Evolutionary conservation across 1,284 basidiomycete species (phyloP).

Genomic region (Ceratobasidium sp.): DNA sequence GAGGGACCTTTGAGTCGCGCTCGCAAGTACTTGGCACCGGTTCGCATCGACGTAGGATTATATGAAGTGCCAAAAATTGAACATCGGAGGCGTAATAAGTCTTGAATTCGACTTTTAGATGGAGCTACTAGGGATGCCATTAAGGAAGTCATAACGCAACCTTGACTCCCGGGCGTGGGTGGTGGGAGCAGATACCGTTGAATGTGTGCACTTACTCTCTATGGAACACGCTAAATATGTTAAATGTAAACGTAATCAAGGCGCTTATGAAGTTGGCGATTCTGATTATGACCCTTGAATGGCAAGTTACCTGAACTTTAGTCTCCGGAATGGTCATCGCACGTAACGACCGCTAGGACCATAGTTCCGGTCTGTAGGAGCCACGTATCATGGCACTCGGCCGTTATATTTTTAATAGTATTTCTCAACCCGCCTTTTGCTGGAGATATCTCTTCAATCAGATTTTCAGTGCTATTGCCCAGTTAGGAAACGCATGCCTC

Average conservation of each 20-base stretch:
- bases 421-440: neutral
- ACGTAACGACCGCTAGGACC: too few relatives aligned
- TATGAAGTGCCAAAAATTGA: constrained; percentile 82
- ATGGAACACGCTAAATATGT: too few relatives aligned
- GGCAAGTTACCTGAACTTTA: too few relatives aligned
- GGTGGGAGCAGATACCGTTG: neutral
- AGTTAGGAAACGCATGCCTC: constrained; percentile 19
- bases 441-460: neutral
- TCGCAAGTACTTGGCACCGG: constrained; percentile 83
- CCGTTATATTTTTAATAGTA: too few relatives aligned
- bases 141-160: constrained; percentile 20
- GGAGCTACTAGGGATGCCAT: constrained; percentile 32
- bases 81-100: constrained; percentile 65
- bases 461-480: constrained; percentile 21
- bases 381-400: too few relatives aligned
- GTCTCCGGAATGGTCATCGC: too few relatives aligned
- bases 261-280: neutral
- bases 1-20: constrained; percentile 74
- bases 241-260: neutral
- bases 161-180: neutral
- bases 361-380: too few relatives aligned
- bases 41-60: constrained; percentile 76
- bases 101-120: constrained; percentile 54
- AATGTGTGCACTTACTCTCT: too few relatives aligned
- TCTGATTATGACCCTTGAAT: too few relatives aligned